Conservation (phyloP, 2,329 filamentous ascomycete genomes). For the Gremmenia infestans region DNA sequence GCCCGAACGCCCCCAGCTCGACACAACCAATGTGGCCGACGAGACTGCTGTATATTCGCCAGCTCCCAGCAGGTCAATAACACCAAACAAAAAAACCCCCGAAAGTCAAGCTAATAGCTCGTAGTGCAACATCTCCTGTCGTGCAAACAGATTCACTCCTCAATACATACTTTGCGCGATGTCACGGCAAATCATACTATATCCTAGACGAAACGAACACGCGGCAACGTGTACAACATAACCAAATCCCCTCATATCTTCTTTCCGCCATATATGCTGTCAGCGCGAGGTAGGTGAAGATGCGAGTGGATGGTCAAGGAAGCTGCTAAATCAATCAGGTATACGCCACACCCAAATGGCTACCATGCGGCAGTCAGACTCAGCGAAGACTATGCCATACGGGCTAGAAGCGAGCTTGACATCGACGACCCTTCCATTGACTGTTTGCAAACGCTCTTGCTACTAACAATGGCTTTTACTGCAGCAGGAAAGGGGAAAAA, state of each 20-base stretch:
- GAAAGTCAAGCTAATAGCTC: slow-evolving; percentile 5
- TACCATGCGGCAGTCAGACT: slow-evolving; percentile 62
- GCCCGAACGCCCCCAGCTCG: slow-evolving; percentile 33
- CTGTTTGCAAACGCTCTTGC: slow-evolving; percentile 66
- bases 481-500: slow-evolving; percentile 77
- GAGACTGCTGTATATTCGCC: slow-evolving; percentile 42
- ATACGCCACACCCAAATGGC: slow-evolving; percentile 62
- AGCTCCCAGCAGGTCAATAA: slow-evolving; percentile 34
- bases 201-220: slow-evolving; percentile 74
- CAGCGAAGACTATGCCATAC: slow-evolving; percentile 68
- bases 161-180: slow-evolving; percentile 72
- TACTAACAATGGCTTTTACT: slow-evolving; percentile 71
- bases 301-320: background rate
- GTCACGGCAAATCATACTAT: slow-evolving; percentile 78
- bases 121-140: slow-evolving; percentile 42
- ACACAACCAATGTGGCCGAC: slow-evolving; percentile 34
- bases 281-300: slow-evolving; percentile 48
- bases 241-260: slow-evolving; percentile 44
- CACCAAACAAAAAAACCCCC: slow-evolving; percentile 3
- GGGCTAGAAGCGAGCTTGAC: slow-evolving; percentile 66
- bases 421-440: slow-evolving; percentile 79
- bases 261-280: slow-evolving; percentile 56
- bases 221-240: slow-evolving; percentile 64
- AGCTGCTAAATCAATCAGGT: slow-evolving; percentile 43
- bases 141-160: slow-evolving; percentile 59